Conservation (phyloP, 805 yeast species). For the Wickerhamiella siamensis region DNA sequence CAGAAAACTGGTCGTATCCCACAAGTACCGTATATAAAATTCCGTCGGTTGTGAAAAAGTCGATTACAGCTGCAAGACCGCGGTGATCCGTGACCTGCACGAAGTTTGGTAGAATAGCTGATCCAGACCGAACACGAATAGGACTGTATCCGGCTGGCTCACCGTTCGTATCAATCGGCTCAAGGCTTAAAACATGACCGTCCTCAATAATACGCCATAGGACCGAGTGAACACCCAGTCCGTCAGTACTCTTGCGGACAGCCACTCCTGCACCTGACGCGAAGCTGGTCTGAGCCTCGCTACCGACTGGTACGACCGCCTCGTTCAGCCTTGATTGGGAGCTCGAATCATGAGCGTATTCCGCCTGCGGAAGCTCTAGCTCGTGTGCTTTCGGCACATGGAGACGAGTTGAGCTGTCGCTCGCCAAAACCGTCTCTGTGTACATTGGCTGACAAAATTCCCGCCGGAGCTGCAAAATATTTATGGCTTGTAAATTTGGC, state of each 20-base stretch:
- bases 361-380: conserved; percentile 4
- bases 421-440: conserved; percentile 6
- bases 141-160: conserved; percentile 8
- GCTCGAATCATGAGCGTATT: too few species aligned
- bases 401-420: conserved; percentile 6
- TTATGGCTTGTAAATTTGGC: too few species aligned
- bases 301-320: not conserved
- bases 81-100: conserved; percentile 23
- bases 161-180: conserved; percentile 24
- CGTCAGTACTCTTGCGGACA: conserved; percentile 1
- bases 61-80: conserved; percentile 10
- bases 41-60: conserved; percentile 36
- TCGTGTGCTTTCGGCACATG: conserved; percentile 5
- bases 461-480: too few species aligned
- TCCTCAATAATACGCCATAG: conserved; percentile 5
- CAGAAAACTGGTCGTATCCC: conserved; percentile 31
- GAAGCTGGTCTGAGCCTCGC: not conserved
- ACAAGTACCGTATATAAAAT: conserved; percentile 38
- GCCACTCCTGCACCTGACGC: not conserved
- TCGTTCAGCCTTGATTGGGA: conserved; percentile 1
- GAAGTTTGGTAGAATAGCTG: conserved; percentile 25
- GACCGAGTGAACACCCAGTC: conserved; percentile 3
- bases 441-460: conserved; percentile 4
- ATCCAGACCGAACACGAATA: conserved; percentile 27
- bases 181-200: conserved; percentile 16